These are phyloP conservation scores for Boletus rex-veris DNA, from an alignment of 768 basidiomycete species.

Conservation along the genomic window DNA sequence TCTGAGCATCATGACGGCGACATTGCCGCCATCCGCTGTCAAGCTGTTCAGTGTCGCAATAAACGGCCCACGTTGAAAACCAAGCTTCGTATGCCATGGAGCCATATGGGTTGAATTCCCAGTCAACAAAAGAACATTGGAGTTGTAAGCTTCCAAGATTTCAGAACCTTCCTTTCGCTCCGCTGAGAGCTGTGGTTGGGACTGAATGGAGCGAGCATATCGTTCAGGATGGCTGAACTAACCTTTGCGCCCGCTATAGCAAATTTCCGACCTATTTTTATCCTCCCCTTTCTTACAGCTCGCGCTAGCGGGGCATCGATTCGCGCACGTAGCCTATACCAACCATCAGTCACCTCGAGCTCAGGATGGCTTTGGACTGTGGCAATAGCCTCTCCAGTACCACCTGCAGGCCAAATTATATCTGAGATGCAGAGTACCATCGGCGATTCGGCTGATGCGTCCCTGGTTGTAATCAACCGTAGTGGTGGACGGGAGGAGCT, in stretches of 20 bases:
- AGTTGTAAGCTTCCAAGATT: constrained; percentile 75
- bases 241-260: constrained; percentile 78
- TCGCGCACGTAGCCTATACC: constrained; percentile 82
- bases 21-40: constrained; percentile 74
- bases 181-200: constrained; percentile 51
- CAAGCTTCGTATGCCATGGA: constrained; percentile 86
- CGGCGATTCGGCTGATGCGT: constrained; percentile 72
- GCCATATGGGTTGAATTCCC: constrained; percentile 88
- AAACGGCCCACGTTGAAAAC: constrained; percentile 64
- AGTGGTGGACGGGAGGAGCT: constrained; percentile 75
- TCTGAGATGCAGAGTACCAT: constrained; percentile 84
- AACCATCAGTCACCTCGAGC: constrained; percentile 95
- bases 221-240: constrained; percentile 21
- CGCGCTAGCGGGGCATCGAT: constrained; percentile 71
- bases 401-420: constrained; percentile 52
- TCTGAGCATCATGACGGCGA: constrained; percentile 71
- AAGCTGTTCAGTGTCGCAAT: constrained; percentile 78
- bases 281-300: constrained; percentile 61
- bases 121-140: constrained; percentile 58
- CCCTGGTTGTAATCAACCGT: constrained; percentile 77
- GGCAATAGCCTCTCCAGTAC: constrained; percentile 36
- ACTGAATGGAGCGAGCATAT: not conserved
- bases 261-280: constrained; percentile 81
- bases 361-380: constrained; percentile 45
- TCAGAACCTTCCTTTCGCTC: constrained; percentile 77